Conservation (phyloP, 2,329 filamentous ascomycete species). For the Colletotrichum godetiae region DNA sequence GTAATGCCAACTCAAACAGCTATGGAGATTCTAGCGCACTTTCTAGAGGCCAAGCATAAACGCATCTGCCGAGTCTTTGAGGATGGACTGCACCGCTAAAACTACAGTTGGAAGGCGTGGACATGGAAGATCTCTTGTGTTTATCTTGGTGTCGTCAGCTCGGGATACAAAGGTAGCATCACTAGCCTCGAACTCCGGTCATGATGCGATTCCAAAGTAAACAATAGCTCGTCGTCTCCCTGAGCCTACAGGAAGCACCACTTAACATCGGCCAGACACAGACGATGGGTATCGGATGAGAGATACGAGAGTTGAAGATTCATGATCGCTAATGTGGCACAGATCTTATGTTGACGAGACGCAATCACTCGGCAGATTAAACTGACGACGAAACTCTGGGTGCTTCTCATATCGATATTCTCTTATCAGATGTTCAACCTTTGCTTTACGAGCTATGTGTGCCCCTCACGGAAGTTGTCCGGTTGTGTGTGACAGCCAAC, state of each 20-base stretch:
- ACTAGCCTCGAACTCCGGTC: neutral
- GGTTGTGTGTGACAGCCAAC: neutral
- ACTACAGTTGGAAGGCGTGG: neutral
- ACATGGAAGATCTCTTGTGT: neutral
- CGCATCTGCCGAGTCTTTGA: neutral
- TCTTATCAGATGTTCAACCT: neutral
- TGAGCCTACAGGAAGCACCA: no score
- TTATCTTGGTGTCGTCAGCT: neutral
- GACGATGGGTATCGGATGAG: no score
- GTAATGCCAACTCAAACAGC: constrained; percentile 5
- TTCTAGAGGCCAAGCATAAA: neutral
- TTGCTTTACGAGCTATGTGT: neutral
- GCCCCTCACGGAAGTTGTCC: constrained; percentile 13
- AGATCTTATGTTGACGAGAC: no score
- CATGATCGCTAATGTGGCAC: no score
- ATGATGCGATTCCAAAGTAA: no score
- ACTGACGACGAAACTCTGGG: no score
- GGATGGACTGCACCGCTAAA: neutral
- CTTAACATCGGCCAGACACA: no score
- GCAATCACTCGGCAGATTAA: no score
- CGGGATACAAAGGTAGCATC: no score
- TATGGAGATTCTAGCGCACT: neutral
- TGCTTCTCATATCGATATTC: no score
- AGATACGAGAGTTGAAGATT: no score
- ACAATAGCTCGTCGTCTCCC: no score